Base-by-base conservation (phyloP, 192 early-diverging fungal species). In the Phlyctochytrium planicorne region DNA sequence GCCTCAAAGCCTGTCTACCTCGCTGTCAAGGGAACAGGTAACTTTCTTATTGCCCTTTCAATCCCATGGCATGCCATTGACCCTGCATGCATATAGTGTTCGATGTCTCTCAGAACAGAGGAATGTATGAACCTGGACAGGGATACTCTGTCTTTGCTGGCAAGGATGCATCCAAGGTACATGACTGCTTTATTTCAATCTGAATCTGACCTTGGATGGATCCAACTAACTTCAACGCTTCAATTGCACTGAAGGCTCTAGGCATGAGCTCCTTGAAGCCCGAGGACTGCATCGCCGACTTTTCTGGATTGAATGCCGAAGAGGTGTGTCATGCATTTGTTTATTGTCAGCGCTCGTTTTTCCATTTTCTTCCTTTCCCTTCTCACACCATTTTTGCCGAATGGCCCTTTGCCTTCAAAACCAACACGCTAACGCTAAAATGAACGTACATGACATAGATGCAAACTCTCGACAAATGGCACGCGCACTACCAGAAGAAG, bases 81-180 rank as follows among this genome's bases (percentile, higher is more conserved):
- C 33, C 6, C 40, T 47, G 4, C 55, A n/a, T n/a, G n/a, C n/a
- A n/a, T n/a, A n/a, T n/a, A 73, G 81, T 94, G 3, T 94, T 87
- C 68, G 91, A 94, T 80, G 91, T 94, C 25, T 78, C 86, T 0
- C 32, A 55, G 55, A 84, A 86, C 59, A 76, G 77, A 29, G 82
- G 81, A 34, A 80, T 84, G 78, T 94, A 94, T 77, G 73, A 77
- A 27, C 84, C 85, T 2, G 84, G 80, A 1, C 66, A 63, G n/a
- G 88, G 88, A 53, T 94, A 94, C 73, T 71, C 76, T 56, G 77
- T 86, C 29, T 93, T 94, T 76, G 89, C 91, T 27, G 93, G 93
- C 24, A 89, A 90, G 77, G 93, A 93, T 73, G 88, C 89, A 17
- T 90, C 87, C 10, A 86, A 78, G 78, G 60, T 62, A 20, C 16